Evolutionary conservation across 768 basidiomycete species (phyloP).

Genomic region (Boletus pseudopeckii): DNA sequence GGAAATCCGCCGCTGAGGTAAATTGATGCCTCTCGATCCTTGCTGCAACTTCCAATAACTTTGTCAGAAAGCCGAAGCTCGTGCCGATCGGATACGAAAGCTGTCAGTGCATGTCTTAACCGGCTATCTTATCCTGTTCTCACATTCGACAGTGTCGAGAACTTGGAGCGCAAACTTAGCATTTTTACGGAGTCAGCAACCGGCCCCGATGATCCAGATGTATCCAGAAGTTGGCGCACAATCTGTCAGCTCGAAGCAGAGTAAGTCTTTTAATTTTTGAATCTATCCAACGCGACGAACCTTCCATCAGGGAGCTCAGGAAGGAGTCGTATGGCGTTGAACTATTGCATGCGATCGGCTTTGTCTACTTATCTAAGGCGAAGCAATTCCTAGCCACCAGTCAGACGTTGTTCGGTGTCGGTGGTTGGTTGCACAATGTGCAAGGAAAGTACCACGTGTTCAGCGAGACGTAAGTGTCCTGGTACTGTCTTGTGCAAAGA

Average conservation of each 20-base stretch:
- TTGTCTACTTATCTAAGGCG: conserved; percentile 78
- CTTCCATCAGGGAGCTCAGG: conserved; percentile 62
- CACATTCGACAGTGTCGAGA: conserved; percentile 45
- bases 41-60: conserved; percentile 7
- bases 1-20: conserved; percentile 67
- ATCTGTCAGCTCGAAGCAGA: conserved; percentile 82
- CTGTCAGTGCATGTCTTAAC: conserved; percentile 35
- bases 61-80: conserved; percentile 70
- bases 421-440: conserved; percentile 90
- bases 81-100: conserved; percentile 70
- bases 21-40: conserved; percentile 1
- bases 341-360: conserved; percentile 80
- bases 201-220: conserved; percentile 65
- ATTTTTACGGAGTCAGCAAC: conserved; percentile 85
- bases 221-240: conserved; percentile 66
- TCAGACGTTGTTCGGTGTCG: conserved; percentile 71
- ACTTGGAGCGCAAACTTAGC: conserved; percentile 75
- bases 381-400: conserved; percentile 79
- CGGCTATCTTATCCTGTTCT: neutral
- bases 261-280: conserved; percentile 41
- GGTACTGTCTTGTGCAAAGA: neutral
- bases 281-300: conserved; percentile 1
- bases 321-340: conserved; percentile 86
- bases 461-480: conserved; percentile 76
- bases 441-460: conserved; percentile 92